These are phyloP conservation scores for Rhynchosporium agropyri DNA, from an alignment of 2,329 filamentous ascomycete genomes.

Conservation along the genomic window DNA sequence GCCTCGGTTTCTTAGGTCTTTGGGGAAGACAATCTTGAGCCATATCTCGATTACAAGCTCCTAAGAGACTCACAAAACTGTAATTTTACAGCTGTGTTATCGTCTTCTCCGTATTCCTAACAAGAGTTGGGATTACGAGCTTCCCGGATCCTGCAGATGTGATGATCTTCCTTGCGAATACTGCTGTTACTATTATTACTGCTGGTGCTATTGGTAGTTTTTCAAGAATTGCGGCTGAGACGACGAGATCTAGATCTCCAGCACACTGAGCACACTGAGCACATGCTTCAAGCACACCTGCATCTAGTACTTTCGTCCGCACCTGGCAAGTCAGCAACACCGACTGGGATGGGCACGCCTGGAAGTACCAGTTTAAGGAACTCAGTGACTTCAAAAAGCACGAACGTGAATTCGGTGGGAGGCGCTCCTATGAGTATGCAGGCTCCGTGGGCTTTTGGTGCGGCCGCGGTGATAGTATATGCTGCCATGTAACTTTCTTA, in stretches of 20 bases:
- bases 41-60: too few species aligned
- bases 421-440: conserved; percentile 37
- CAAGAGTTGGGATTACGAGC: conserved; percentile 11
- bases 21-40: too few species aligned
- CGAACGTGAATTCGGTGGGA: conserved; percentile 9
- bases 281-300: background rate
- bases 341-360: background rate
- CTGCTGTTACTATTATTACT: conserved; percentile 34
- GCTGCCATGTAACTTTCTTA: conserved; percentile 27
- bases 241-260: conserved; percentile 15
- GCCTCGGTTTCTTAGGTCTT: too few species aligned
- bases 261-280: background rate
- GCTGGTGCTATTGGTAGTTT: conserved; percentile 19
- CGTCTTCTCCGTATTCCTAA: background rate
- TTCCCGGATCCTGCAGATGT: conserved; percentile 16
- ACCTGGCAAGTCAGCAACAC: conserved; percentile 8
- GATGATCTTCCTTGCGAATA: background rate
- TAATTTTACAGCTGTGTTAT: conserved; percentile 7
- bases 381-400: conserved; percentile 1
- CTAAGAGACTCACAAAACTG: conserved; percentile 14
- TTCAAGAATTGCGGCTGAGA: conserved; percentile 18
- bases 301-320: background rate
- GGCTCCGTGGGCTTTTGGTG: conserved; percentile 35
- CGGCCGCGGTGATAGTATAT: conserved; percentile 37
- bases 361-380: conserved; percentile 18